Percentiles rank a stretch among this genome's conserved stretches.
Evolutionary conservation across 1,284 basidiomycete species (phyloP).

Genomic region (Heterobasidion parviporum): DNA sequence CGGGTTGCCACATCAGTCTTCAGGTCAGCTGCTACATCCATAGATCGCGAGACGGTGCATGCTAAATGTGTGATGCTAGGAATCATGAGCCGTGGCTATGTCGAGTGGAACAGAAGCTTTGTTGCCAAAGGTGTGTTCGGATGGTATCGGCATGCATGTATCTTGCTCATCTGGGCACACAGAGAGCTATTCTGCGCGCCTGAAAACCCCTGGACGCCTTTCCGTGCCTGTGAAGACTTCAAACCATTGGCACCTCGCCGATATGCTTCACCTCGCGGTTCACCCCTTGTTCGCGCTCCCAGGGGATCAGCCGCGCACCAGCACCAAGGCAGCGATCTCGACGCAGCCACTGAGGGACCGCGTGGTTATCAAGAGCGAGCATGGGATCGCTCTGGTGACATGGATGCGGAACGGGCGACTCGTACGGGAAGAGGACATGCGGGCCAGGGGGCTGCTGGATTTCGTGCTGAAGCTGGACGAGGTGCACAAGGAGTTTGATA

Average conservation of each 20-base stretch:
- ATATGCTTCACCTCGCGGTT: constrained; percentile 1
- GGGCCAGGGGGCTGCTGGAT: not conserved
- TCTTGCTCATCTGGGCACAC: not conserved
- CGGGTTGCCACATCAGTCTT: not conserved
- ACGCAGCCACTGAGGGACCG: not conserved
- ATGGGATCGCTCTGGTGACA: not conserved
- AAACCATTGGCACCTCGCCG: constrained; percentile 1
- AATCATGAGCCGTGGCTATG: not conserved
- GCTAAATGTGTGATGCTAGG: not conserved
- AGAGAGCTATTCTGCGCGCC: not conserved
- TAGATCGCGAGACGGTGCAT: not conserved
- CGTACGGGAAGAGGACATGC: not conserved
- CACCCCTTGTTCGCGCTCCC: constrained; percentile 1
- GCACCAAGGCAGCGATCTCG: not conserved
- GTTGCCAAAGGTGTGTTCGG: not conserved
- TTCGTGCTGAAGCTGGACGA: not conserved
- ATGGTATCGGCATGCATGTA: too few species aligned
- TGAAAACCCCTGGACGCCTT: not conserved
- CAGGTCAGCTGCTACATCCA: not conserved
- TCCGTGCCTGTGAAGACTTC: not conserved
- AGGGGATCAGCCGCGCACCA: not conserved
- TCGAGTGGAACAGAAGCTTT: constrained; percentile 2
- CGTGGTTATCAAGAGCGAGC: not conserved
- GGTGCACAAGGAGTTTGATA: not conserved
- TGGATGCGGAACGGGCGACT: not conserved